Evolutionary conservation across 2,329 filamentous ascomycete genomes (phyloP), one percentile per base, ranked within the genome.

Genomic region (Metarhizium anisopliae): DNA sequence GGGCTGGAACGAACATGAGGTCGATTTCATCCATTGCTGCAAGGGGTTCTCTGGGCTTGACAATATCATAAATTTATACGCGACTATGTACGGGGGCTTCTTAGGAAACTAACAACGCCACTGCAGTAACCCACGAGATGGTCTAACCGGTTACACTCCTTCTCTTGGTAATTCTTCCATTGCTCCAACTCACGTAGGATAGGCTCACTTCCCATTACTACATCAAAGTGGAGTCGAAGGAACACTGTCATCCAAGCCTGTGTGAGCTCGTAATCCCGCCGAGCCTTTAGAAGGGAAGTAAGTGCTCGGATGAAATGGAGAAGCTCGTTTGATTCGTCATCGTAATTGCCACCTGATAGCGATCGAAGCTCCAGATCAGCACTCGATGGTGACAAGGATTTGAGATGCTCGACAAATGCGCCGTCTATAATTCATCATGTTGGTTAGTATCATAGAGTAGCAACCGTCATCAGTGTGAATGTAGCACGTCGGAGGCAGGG

Each of bases 201-300:
- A 35, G 69, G 64, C 60, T 75, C 72, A 68, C 65, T 80, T 66
- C 73, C 77, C 72, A 74, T 74, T 47, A 81, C 71, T 42, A 78
- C 60, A 60, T 83, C 80, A 59, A 81, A 81, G 70, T 97, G 93
- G 45, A 96, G 74, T 51, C 86, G 82, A 57, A 99, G 69, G 66
- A 97, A 95, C 1, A 97, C 93, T 2, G 87, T 86, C 91, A 99
- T 97, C 93, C 94, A 99, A 0, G 91, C 90, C 71, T 97, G 92
- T 16, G 90, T 88, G 43, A 99, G 79, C 72, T 99, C 94, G 70
- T 95, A 99, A 70, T 97, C 94, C 51, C 82, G 82, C 60, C 86
- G 84, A 52, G 82, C 76, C 47, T 76, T 72, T 53, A 97, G 74
- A 13, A 87, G 79, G 54, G 75, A 78, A 0, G 89, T 95, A 55